Base-by-base conservation (phyloP, 2,329 filamentous ascomycete species). In the Coniochaeta sp. region DNA sequence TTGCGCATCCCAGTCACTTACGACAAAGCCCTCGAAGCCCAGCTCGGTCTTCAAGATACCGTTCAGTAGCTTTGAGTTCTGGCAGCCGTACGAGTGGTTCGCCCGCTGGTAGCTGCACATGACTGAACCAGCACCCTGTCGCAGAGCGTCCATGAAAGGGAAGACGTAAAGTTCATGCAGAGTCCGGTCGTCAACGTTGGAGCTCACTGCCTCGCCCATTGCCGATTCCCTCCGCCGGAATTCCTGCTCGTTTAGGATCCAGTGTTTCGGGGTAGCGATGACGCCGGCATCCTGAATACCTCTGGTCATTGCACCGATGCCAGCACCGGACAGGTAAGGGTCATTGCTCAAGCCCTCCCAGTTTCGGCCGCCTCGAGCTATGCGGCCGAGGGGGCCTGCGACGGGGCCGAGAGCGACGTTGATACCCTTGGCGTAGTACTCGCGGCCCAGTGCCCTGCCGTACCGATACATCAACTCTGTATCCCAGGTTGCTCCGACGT, bases 231-330 rank as follows among this genome's bases (percentile, higher is more conserved):
- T 84, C 70, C 85, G 62, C 36, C 72, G 69, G 30, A 63, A 78
- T 65, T 86, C 84, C 67, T 88, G 84, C 68, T 88, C 85, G 64
- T 89, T 85, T 7, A 77, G 77, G 28, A 86, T 70, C 59, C 75
- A 87, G 67, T 88, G 81, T 72, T 83, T 93, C 79, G 79, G 86
- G 75, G 87, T 90, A 60, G 91, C 89, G 70, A 96, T 89, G 40
- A 93, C 86, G 66, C 90, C 90, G 3, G 65, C 63, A 4, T 64
- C 65, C 61, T 71, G 69, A 34, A 73, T 69, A 9, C 69, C 70
- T 12, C 61, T 61, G 1, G 67, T 69, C 2, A 73, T 61, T 34
- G 59, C 63, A 1, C 67, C 70, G 64, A 72, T 62, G n/a, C 65
- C 70, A 2, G 61, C 60, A 9, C 70, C 71, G 6, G 70, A 67